Evolutionary conservation across 78 protist genomes (phyloP).

Genomic region (Dictyostelium firmibasis): DNA sequence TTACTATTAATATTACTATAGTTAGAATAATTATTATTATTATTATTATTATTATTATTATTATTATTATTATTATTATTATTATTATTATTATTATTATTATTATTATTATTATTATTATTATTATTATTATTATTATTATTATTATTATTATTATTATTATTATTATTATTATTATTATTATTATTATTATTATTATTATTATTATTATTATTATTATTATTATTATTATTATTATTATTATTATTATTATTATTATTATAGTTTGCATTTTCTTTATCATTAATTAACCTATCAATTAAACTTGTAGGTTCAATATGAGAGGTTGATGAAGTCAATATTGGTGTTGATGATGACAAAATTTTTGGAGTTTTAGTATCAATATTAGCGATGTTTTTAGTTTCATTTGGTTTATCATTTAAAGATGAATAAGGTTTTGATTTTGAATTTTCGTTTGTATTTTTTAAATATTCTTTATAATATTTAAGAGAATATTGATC

Average conservation of each 20-base stretch:
- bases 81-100: neutral
- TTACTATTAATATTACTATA: neutral
- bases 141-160: too few relatives aligned
- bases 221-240: neutral
- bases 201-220: neutral
- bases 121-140: neutral
- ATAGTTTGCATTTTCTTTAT: neutral
- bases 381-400: neutral
- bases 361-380: neutral
- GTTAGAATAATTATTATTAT: neutral
- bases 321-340: neutral
- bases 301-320: too few relatives aligned
- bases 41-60: neutral
- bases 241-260: neutral
- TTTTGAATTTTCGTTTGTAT: neutral
- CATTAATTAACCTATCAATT: neutral
- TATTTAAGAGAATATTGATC: conserved; percentile 13
- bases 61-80: neutral
- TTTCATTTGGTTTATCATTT: neutral
- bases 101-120: neutral
- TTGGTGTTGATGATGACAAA: neutral
- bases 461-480: conserved; percentile 35
- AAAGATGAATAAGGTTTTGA: neutral
- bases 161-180: neutral
- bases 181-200: neutral